These are phyloP conservation scores for Friedmanniomyces simplex DNA, from an alignment of 495 filamentous ascomycete genomes.

Conservation along the genomic window DNA sequence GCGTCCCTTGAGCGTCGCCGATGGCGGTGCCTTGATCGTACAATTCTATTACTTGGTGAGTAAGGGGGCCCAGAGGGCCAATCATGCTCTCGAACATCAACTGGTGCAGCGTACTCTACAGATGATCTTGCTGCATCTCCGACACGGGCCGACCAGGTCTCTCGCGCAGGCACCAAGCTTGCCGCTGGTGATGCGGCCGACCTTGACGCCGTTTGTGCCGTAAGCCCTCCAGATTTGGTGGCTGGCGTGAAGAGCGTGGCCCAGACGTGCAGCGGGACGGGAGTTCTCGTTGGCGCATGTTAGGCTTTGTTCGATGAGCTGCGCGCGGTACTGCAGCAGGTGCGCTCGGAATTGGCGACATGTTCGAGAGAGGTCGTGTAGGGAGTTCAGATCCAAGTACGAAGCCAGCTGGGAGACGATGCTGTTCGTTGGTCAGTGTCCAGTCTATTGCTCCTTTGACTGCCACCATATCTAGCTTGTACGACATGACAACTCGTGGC, in stretches of 20 bases:
- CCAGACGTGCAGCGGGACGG: conserved; percentile 36
- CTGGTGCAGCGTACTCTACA: conserved; percentile 53
- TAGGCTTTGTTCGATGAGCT: conserved; percentile 60
- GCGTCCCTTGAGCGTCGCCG: conserved; percentile 50
- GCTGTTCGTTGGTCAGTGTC: conserved; percentile 36
- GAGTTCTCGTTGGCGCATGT: conserved; percentile 63
- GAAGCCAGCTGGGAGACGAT: conserved; percentile 65
- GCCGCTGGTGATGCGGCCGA: conserved; percentile 44
- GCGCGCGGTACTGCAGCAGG: conserved; percentile 62
- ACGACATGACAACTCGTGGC: background rate
- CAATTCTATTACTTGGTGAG: conserved; percentile 55
- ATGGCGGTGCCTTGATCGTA: conserved; percentile 62
- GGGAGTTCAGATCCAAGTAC: conserved; percentile 70
- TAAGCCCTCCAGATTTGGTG: conserved; percentile 18
- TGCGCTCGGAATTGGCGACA: conserved; percentile 69
- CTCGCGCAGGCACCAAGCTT: conserved; percentile 67
- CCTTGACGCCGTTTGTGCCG: conserved; percentile 23
- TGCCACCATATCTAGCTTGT: too few species aligned
- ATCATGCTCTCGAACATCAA: background rate
- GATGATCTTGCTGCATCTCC: conserved; percentile 61
- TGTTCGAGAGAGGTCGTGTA: conserved; percentile 67
- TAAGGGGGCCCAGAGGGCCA: background rate
- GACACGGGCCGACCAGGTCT: conserved; percentile 75
- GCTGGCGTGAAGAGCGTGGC: conserved; percentile 19
- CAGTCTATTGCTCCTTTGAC: too few species aligned